Conservation (phyloP, 805 yeast species). For the Wickerhamomyces subpelliculosus region DNA sequence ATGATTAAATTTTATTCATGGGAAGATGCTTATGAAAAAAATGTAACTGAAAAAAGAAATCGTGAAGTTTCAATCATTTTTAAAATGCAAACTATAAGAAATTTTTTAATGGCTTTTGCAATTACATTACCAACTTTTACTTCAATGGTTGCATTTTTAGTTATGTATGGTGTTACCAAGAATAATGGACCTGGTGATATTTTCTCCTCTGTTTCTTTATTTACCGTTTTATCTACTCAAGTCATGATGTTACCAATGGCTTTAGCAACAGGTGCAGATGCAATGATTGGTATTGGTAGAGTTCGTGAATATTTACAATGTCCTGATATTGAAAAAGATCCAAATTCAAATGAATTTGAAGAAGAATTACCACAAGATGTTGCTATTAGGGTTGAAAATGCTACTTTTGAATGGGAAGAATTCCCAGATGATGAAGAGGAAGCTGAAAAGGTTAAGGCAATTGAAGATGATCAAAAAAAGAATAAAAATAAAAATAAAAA, state of each 20-base stretch:
- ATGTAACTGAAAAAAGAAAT: slow-evolving; percentile 44
- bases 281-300: slow-evolving; percentile 53
- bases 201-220: slow-evolving; percentile 65
- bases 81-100: slow-evolving; percentile 55
- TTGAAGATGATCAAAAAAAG: slow-evolving; percentile 15
- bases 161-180: slow-evolving; percentile 30
- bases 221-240: slow-evolving; percentile 53
- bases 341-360: slow-evolving; percentile 4
- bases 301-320: slow-evolving; percentile 46
- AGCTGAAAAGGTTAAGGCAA: slow-evolving; percentile 12
- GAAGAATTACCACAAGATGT: slow-evolving; percentile 18
- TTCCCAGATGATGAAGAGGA: slow-evolving; percentile 37
- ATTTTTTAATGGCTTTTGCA: slow-evolving; percentile 42
- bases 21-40: slow-evolving; percentile 66
- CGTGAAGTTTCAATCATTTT: slow-evolving; percentile 53
- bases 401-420: slow-evolving; percentile 62
- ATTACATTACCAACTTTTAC: slow-evolving; percentile 43
- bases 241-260: slow-evolving; percentile 68
- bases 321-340: slow-evolving; percentile 34
- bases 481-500: slow-evolving; percentile 4
- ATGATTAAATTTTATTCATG: slow-evolving; percentile 80
- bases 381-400: slow-evolving; percentile 47
- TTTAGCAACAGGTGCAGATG: slow-evolving; percentile 62
- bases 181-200: slow-evolving; percentile 50
- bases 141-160: slow-evolving; percentile 46